These are phyloP conservation scores for Acanthamoeba culbertsoni DNA, from an alignment of 208 protist genomes.

Conservation along the genomic window DNA sequence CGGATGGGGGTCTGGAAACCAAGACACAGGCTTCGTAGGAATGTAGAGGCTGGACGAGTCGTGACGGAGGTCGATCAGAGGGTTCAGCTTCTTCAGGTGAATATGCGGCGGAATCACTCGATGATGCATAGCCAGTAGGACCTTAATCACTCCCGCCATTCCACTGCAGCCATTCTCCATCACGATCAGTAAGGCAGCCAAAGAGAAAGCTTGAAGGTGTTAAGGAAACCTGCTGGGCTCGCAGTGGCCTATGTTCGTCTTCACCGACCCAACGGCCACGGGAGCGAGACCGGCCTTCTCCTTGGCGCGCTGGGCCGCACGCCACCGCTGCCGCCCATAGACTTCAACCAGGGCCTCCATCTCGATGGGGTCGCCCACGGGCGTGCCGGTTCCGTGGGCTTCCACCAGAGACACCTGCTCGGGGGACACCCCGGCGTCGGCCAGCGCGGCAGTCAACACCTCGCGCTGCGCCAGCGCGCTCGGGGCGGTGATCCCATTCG, in stretches of 20 bases:
- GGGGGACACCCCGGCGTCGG: conserved; percentile 35
- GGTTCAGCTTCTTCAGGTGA: conserved; percentile 66
- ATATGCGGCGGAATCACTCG: conserved; percentile 55
- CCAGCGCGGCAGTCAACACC: conserved; percentile 66
- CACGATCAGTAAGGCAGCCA: too few relatives aligned
- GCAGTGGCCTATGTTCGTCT: conserved; percentile 77
- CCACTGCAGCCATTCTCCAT: conserved; percentile 55
- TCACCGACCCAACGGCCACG: conserved; percentile 69
- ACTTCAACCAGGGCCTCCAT: conserved; percentile 59
- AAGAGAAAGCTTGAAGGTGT: neutral
- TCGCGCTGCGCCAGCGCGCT: conserved; percentile 69
- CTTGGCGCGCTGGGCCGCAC: neutral
- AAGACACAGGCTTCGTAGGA: conserved; percentile 6
- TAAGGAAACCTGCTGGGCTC: conserved; percentile 58
- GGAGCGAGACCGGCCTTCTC: neutral
- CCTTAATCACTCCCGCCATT: conserved; percentile 74
- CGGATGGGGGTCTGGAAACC: neutral
- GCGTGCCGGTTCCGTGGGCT: conserved; percentile 82
- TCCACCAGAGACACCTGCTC: conserved; percentile 73
- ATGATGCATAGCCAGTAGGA: conserved; percentile 54
- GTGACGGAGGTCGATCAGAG: neutral
- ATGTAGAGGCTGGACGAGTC: neutral
- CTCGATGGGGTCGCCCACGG: conserved; percentile 81
- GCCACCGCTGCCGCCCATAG: neutral
- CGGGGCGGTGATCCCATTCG: conserved; percentile 73